Base-by-base conservation (phyloP, 2,329 filamentous ascomycete species). In the Periconia macrospinosa region DNA sequence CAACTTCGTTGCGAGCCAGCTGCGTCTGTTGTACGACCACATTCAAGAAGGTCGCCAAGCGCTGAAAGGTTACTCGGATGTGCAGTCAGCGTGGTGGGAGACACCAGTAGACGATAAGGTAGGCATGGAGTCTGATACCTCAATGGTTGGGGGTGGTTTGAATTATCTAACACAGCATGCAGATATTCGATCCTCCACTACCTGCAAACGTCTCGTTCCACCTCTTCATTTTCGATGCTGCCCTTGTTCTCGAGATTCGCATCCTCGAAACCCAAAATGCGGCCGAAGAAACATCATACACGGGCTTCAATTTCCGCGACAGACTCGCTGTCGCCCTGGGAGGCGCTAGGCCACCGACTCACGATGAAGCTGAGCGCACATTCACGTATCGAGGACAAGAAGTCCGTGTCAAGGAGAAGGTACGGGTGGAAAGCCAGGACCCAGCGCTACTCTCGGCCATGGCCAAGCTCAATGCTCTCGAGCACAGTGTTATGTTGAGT, bases 391-490 rank as follows among this genome's bases (percentile, higher is more conserved):
- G 77, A 14, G 83, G 84, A 5, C 81, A 86, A 52, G 86, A 94
- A 56, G 92, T 97, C 2, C 88, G 86, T 59, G 93, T 97, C 44
- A 86, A 88, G 61, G 93, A 97, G 72, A 97, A 97, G 77, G 84
- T 96, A 5, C 83, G 89, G 41, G 88, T 97, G 1, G 92, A 96
- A 73, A 93, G 86, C 65, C 90, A 92, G 51, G 92, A 97, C 72
- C 93, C 93, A 1, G 92, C 86, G 63, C 71, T 97, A 59, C 86
- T 97, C 71, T 88, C 90, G 35, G 80, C 94, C 33, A 88, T 90
- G 71, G 88, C 91, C 6, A 97, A 97, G 75, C 78, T 97, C 61
- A 85, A 83, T 30, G 91, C 90, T 5, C 76, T 97, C 53, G 87
- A 89, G 58, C 85, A 92, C 64, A 87, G 87, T 56, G 80, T 96